Evolutionary conservation across 371 early-diverging fungal species (phyloP).

Genomic region (Mortierella sp.): DNA sequence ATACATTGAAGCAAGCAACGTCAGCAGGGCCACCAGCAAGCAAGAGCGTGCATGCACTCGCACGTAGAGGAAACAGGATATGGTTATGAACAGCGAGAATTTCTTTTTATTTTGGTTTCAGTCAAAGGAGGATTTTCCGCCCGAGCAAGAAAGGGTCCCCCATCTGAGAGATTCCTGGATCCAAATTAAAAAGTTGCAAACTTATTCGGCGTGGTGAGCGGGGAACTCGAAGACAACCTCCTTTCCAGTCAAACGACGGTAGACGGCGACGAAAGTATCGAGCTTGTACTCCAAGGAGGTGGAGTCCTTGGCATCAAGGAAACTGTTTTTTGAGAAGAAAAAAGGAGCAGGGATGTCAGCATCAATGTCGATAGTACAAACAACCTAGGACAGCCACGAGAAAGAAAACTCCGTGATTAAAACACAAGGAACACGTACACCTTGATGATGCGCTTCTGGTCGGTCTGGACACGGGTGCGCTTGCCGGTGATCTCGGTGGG

Average conservation of each 20-base stretch:
- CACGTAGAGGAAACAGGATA: background rate
- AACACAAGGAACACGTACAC: slow-evolving; percentile 68
- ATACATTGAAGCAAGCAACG: background rate
- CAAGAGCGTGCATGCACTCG: background rate
- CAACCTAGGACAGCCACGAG: background rate
- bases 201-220: slow-evolving; percentile 66
- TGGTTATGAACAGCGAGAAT: slow-evolving; percentile 24
- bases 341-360: slow-evolving; percentile 10
- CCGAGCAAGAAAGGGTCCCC: background rate
- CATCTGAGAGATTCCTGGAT: background rate
- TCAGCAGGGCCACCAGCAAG: background rate
- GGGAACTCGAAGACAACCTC: slow-evolving; percentile 98
- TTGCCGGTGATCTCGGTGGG: slow-evolving; percentile 98
- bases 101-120: slow-evolving; percentile 18
- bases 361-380: slow-evolving; percentile 16
- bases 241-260: slow-evolving; percentile 97
- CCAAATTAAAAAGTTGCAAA: slow-evolving; percentile 73
- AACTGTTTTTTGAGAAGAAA: slow-evolving; percentile 60
- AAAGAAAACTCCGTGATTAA: background rate
- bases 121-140: background rate
- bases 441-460: slow-evolving; percentile 95
- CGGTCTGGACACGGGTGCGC: slow-evolving; percentile 95
- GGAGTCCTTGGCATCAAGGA: slow-evolving; percentile 96
- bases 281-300: slow-evolving; percentile 98
- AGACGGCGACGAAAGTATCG: slow-evolving; percentile 95